These are phyloP conservation scores for Ochetophila trinervis DNA, from an alignment of 306 rosid genomes.

Conservation along the genomic window DNA sequence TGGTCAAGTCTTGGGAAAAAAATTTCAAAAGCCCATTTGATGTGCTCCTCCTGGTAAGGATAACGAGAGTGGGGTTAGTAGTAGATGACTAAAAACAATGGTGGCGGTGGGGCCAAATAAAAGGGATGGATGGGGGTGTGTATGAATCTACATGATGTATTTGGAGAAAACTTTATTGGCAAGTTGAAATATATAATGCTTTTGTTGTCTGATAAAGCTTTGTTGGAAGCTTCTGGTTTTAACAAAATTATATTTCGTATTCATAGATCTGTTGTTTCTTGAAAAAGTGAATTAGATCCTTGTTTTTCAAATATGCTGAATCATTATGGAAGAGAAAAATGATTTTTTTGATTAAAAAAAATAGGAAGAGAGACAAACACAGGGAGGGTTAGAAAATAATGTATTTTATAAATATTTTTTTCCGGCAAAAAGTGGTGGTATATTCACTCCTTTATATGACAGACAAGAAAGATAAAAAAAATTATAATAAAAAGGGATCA, in stretches of 20 bases:
- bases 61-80: slow-evolving; percentile 56
- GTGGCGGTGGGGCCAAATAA: slow-evolving; percentile 54
- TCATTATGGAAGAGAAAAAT: slow-evolving; percentile 10
- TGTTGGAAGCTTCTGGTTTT: slow-evolving; percentile 48
- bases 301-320: slow-evolving; percentile 24
- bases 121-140: slow-evolving; percentile 31
- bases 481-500: background rate
- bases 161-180: slow-evolving; percentile 40
- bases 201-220: slow-evolving; percentile 42
- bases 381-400: slow-evolving; percentile 3
- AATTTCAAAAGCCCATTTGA: slow-evolving; percentile 41
- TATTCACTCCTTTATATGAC: background rate
- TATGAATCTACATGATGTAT: slow-evolving; percentile 39
- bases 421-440: background rate
- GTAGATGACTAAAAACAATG: slow-evolving; percentile 38
- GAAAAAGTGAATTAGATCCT: slow-evolving; percentile 30
- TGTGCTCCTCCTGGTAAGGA: slow-evolving; percentile 32
- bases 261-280: slow-evolving; percentile 16
- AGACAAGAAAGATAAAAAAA: background rate
- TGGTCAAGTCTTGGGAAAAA: slow-evolving; percentile 32
- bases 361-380: background rate
- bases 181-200: slow-evolving; percentile 54
- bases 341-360: too few relatives aligned
- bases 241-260: slow-evolving; percentile 19
- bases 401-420: too few relatives aligned